Conservation (phyloP, 495 filamentous ascomycete genomes). For the Penicillium roqueforti region DNA sequence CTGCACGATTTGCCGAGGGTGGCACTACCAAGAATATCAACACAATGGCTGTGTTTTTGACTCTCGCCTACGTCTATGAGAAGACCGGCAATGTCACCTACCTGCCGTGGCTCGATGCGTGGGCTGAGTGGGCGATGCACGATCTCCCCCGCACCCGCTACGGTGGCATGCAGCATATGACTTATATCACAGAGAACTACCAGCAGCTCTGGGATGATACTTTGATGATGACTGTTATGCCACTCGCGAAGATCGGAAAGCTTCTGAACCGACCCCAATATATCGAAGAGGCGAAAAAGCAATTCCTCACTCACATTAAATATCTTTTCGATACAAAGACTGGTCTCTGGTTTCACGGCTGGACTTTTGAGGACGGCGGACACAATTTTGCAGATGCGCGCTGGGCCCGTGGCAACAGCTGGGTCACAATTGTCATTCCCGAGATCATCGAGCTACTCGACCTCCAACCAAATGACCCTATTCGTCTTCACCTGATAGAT, state of each 20-base stretch:
- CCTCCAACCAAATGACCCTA: conserved; percentile 50
- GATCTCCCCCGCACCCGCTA: conserved; percentile 62
- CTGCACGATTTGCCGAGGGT: conserved; percentile 57
- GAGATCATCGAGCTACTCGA: conserved; percentile 67
- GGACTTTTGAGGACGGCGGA: conserved; percentile 62
- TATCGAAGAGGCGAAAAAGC: conserved; percentile 66
- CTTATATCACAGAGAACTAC: conserved; percentile 54
- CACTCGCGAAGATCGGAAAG: conserved; percentile 69
- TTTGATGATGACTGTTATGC: conserved; percentile 77
- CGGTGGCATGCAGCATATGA: conserved; percentile 72
- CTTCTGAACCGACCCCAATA: conserved; percentile 61
- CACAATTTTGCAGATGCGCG: conserved; percentile 67
- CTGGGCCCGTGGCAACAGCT: conserved; percentile 65
- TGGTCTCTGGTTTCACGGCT: conserved; percentile 70
- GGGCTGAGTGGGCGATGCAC: conserved; percentile 75
- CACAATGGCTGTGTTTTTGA: conserved; percentile 70
- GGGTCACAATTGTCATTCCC: conserved; percentile 71
- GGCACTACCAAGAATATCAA: conserved; percentile 79
- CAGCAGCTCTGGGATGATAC: conserved; percentile 77
- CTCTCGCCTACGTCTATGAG: conserved; percentile 67
- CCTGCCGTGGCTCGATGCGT: conserved; percentile 65
- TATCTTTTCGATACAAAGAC: conserved; percentile 65
- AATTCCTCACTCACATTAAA: conserved; percentile 68
- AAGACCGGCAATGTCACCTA: conserved; percentile 57
- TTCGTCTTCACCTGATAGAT: conserved; percentile 56